Evolutionary conservation across 2,329 filamentous ascomycete species (phyloP).

Genomic region (Peltaster fructicola): DNA sequence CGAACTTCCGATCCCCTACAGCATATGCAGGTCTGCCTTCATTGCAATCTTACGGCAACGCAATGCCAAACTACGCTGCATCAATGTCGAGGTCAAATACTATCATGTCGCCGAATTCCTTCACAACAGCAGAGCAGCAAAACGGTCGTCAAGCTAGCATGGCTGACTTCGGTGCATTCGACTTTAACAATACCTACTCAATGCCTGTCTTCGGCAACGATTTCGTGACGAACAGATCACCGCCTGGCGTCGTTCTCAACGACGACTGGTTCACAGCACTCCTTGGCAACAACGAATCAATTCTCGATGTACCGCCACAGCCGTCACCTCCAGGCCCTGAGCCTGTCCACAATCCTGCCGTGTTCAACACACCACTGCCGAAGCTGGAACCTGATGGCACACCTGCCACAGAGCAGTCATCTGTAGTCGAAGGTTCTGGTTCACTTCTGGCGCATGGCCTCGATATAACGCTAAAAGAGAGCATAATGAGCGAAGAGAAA

Average conservation of each 20-base stretch:
- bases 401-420: background rate
- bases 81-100: slow-evolving; percentile 7
- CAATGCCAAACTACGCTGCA: slow-evolving; percentile 6
- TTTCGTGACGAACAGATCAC: slow-evolving; percentile 58
- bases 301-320: slow-evolving; percentile 4
- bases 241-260: slow-evolving; percentile 35
- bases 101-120: background rate
- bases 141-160: too few relatives aligned
- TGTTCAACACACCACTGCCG: slow-evolving; percentile 8
- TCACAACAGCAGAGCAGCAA: slow-evolving; percentile 7
- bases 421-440: slow-evolving; percentile 2
- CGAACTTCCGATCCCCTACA: slow-evolving; percentile 8
- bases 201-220: slow-evolving; percentile 81
- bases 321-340: slow-evolving; percentile 12
- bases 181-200: slow-evolving; percentile 38
- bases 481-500: slow-evolving; percentile 72
- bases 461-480: slow-evolving; percentile 63
- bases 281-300: slow-evolving; percentile 7
- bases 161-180: slow-evolving; percentile 19
- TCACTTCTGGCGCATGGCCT: slow-evolving; percentile 23
- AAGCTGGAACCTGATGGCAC: slow-evolving; percentile 12
- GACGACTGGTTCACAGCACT: slow-evolving; percentile 14
- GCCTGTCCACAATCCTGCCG: slow-evolving; percentile 7
- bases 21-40: slow-evolving; percentile 10
- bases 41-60: slow-evolving; percentile 11